phyloP scores from a whole-genome alignment of 2,329 filamentous ascomycete species.

The Paecilomyces formosus region DNA sequence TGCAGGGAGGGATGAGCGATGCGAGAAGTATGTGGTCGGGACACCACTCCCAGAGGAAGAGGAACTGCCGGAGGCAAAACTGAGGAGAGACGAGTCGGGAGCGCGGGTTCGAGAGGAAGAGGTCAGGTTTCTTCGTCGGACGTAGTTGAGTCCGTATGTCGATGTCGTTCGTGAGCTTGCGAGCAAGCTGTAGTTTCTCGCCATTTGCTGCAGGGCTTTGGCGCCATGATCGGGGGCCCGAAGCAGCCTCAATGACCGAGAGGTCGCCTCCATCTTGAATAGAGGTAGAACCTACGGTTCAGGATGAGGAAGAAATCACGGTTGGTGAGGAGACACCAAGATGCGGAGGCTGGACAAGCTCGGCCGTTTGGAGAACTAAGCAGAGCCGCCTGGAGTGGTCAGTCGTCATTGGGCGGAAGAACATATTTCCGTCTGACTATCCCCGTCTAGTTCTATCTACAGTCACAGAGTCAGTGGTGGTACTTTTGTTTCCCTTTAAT shows the following conservation, averaged over 20 bases:
- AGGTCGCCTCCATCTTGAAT: conserved; percentile 29
- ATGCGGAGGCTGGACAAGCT: neutral
- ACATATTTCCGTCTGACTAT: neutral
- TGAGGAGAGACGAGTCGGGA: conserved; percentile 26
- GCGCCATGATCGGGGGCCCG: conserved; percentile 14
- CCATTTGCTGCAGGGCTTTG: conserved; percentile 15
- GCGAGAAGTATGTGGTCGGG: conserved; percentile 69
- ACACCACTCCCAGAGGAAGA: conserved; percentile 23
- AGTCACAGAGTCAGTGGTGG: no score
- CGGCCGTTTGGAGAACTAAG: neutral
- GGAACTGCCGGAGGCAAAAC: conserved; percentile 16
- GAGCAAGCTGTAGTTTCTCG: conserved; percentile 12
- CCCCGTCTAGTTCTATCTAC: no score
- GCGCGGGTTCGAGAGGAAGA: conserved; percentile 20
- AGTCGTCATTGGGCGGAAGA: neutral
- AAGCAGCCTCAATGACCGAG: conserved; percentile 27
- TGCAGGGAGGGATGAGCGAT: conserved; percentile 63
- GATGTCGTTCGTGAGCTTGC: conserved; percentile 9
- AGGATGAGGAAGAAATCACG: neutral
- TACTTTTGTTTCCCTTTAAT: no score
- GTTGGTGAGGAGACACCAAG: neutral
- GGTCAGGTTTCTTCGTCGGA: conserved; percentile 22
- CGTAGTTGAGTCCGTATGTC: conserved; percentile 13
- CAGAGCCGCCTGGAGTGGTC: neutral
- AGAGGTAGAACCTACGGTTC: neutral